These are phyloP conservation scores for Calendula officinalis DNA, from an alignment of 129 eudicot genomes.

Conservation along the genomic window DNA sequence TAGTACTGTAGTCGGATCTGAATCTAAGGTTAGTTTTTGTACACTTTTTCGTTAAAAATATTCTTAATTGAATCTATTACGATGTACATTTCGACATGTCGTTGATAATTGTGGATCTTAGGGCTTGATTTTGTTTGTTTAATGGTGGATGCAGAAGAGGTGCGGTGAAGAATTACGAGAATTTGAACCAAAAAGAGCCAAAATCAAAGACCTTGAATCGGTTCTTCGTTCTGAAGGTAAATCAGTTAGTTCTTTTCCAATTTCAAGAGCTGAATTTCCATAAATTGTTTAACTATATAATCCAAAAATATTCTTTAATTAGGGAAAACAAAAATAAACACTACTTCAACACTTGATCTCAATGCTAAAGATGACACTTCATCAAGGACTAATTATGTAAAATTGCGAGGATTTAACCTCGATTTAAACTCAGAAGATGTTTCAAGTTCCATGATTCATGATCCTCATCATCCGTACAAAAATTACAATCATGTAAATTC, in stretches of 20 bases:
- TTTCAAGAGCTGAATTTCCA: not conserved
- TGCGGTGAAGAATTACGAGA: constrained; percentile 40
- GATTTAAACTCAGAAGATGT: constrained; percentile 66
- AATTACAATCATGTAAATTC: constrained; percentile 30
- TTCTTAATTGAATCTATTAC: not conserved
- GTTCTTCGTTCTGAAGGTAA: constrained; percentile 52
- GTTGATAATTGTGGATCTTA: not conserved
- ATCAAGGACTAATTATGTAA: constrained; percentile 12
- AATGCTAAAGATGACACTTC: constrained; percentile 37
- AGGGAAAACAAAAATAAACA: constrained; percentile 23
- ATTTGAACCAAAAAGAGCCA: constrained; percentile 42
- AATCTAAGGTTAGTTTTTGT: constrained; percentile 38
- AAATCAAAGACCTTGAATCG: constrained; percentile 61
- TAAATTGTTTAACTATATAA: not conserved
- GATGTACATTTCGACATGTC: not conserved
- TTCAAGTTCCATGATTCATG: constrained; percentile 48
- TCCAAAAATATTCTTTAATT: constrained; percentile 15
- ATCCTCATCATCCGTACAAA: constrained; percentile 36
- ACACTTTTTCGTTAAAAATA: not conserved
- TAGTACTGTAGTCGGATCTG: constrained; percentile 44
- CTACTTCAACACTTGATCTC: constrained; percentile 47
- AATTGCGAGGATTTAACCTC: constrained; percentile 34
- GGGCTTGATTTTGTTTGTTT: constrained; percentile 19
- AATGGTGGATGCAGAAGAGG: constrained; percentile 52
- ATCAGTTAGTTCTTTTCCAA: not conserved